Base-by-base conservation (phyloP, 345 rosid species). In the Heritiera fomes region DNA sequence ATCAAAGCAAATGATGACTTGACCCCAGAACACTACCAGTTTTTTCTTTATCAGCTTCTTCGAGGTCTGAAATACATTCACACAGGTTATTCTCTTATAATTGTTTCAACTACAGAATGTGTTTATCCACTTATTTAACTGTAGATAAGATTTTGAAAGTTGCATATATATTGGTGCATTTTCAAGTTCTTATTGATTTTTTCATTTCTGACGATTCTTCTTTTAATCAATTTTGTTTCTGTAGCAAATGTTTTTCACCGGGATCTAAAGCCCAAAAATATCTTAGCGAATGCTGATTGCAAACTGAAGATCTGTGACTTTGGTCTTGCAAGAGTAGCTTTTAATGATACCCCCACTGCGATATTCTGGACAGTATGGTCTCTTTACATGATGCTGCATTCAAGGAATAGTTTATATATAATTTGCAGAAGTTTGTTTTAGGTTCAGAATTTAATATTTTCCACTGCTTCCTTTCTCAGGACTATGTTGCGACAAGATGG, bases 401-500 rank as follows among this genome's bases (percentile, higher is more conserved):
- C 38, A 23, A 20, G 14, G 63, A 49, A 50, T 45, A 41, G 47
- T 67, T 56, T 47, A 6, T 28, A 8, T 60, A 30, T 75, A 71
- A 47, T 64, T 50, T 76, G n/a, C 17, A 20, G 4, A 34, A 28
- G 66, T 52, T 64, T 80, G 41, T 63, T 34, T 71, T 55, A 32
- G 50, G 18, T 75, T 38, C 5, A 76, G 17, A 55, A 32, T 46
- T 71, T 32, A 64, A 32, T 53, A 30, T 20, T 76, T 46, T 18
- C 23, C 34, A 40, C 64, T 64, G 69, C 49, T 79, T 83, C 56
- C 73, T 60, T 69, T 69, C 38, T 10, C 87, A 95, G 97, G 98
- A 95, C 80, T 95, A 95, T 82, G 98, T 93, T 85, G 98, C 98
- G 8, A 95, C 98, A 67, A 89, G 98, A 84, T 95, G 98, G 98